Evolutionary conservation across 257 asterid genomes (phyloP).

Genomic region (Solanum sejunctum): DNA sequence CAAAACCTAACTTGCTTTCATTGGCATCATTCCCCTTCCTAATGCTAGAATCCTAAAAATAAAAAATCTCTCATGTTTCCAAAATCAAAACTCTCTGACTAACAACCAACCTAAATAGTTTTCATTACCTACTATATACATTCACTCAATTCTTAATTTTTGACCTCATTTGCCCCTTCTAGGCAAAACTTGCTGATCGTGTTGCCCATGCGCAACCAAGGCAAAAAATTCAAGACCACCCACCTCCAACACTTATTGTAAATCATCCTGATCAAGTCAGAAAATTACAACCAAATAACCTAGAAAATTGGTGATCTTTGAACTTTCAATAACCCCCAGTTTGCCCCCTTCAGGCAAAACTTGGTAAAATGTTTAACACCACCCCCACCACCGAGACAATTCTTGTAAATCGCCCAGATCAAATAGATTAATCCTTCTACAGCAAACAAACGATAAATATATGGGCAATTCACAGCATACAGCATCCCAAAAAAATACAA

Average conservation of each 20-base stretch:
- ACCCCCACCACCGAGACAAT: neutral
- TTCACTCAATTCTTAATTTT: neutral
- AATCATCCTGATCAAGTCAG: neutral
- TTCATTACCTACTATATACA: neutral
- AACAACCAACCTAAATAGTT: neutral
- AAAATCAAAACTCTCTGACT: too few species aligned
- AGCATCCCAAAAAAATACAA: neutral
- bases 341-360: neutral
- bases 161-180: neutral
- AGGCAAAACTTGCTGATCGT: neutral
- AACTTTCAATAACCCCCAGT: neutral
- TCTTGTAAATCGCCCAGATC: neutral
- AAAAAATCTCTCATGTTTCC: too few species aligned
- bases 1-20: neutral
- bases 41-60: neutral
- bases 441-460: neutral
- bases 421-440: neutral
- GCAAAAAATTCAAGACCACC: neutral
- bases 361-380: neutral
- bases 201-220: neutral
- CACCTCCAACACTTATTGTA: neutral
- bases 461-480: neutral
- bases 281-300: neutral
- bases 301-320: neutral
- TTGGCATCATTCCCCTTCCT: neutral